Percentiles rank a stretch among this genome's conserved stretches.
Evolutionary conservation across 2,329 filamentous ascomycete genomes (phyloP).

Genomic region (Trichoderma sp.): DNA sequence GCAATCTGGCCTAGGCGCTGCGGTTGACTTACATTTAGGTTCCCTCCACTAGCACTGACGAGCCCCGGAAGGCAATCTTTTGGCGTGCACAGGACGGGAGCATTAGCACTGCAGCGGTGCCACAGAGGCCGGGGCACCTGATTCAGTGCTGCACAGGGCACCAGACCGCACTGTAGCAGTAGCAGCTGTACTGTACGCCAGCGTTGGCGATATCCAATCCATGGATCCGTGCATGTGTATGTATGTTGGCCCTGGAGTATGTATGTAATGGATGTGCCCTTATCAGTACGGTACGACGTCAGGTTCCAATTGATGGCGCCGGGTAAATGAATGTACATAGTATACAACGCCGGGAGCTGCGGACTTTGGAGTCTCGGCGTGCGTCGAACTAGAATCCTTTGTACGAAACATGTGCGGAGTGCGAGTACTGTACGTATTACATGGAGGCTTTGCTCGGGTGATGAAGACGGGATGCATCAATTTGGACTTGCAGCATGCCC

Average conservation of each 20-base stretch:
- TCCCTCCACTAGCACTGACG: background rate
- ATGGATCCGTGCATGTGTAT: too few relatives aligned
- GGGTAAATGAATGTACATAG: background rate
- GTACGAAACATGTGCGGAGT: background rate
- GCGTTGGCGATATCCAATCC: background rate
- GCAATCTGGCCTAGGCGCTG: background rate
- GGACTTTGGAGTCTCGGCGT: background rate
- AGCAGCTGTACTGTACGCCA: background rate
- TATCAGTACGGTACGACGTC: background rate
- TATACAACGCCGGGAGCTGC: background rate
- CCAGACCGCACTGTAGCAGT: too few relatives aligned
- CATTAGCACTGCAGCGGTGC: too few relatives aligned
- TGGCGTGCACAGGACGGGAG: background rate
- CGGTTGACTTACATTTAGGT: background rate
- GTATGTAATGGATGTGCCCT: too few relatives aligned
- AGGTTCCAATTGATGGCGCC: background rate
- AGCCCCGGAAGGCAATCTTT: background rate
- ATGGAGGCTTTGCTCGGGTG: too few relatives aligned
- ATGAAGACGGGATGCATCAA: too few relatives aligned
- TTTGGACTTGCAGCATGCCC: background rate
- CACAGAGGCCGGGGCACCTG: background rate
- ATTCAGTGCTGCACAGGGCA: background rate
- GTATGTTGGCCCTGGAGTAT: too few relatives aligned
- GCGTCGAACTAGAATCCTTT: background rate
- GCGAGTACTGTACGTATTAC: too few relatives aligned